Conservation (phyloP, 805 yeast genomes). For the Zygotorulaspora danielsina region DNA sequence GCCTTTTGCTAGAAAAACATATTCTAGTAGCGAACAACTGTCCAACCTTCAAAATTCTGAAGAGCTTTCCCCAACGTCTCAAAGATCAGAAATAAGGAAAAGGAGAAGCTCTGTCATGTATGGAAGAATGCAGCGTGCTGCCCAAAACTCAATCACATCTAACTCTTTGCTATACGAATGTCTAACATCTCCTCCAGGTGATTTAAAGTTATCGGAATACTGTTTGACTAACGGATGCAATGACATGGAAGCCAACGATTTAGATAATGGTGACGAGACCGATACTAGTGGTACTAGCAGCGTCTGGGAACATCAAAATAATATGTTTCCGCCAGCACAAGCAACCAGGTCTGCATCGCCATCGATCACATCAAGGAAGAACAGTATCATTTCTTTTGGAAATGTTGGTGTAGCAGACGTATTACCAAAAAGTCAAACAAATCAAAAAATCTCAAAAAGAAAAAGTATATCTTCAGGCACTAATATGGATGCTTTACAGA, state of each 20-base stretch:
- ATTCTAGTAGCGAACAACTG: background rate
- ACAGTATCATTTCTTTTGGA: slow-evolving; percentile 14
- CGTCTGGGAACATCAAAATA: slow-evolving; percentile 10
- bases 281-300: slow-evolving; percentile 13
- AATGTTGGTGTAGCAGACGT: slow-evolving; percentile 4
- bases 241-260: background rate
- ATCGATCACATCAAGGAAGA: slow-evolving; percentile 10
- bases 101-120: slow-evolving; percentile 26
- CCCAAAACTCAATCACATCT: slow-evolving; percentile 20
- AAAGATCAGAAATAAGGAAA: slow-evolving; percentile 23
- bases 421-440: slow-evolving; percentile 3
- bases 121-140: slow-evolving; percentile 23
- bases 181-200: slow-evolving; percentile 9
- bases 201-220: slow-evolving; percentile 6
- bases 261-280: slow-evolving; percentile 9
- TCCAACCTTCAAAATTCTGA: background rate
- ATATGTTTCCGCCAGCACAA: slow-evolving; percentile 9
- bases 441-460: slow-evolving; percentile 9
- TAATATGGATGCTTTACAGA: slow-evolving; percentile 9
- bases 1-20: background rate
- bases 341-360: slow-evolving; percentile 12
- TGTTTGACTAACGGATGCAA: slow-evolving; percentile 4
- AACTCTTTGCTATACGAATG: slow-evolving; percentile 23
- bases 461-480: slow-evolving; percentile 11
- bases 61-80: slow-evolving; percentile 4